phyloP scores from a whole-genome alignment of 2,329 filamentous ascomycete genomes.

The Sarocladium brachiariae region DNA sequence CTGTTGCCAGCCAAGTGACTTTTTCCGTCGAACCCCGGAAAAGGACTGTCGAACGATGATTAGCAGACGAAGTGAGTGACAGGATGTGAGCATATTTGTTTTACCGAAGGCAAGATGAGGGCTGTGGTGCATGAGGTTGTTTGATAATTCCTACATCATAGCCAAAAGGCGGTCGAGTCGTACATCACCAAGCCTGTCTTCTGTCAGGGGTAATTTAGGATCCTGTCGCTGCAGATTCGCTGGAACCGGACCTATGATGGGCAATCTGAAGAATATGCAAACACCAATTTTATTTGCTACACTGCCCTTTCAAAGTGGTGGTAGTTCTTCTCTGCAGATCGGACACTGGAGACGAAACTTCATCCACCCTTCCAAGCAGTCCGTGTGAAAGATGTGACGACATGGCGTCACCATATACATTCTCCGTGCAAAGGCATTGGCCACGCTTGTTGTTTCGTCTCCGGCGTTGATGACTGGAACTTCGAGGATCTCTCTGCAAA shows the following conservation, averaged over 20 bases:
- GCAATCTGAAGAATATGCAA: too few relatives aligned
- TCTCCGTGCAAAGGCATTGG: conserved; percentile 69
- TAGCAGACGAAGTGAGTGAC: neutral
- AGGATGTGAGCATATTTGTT: too few relatives aligned
- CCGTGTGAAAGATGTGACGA: conserved; percentile 88
- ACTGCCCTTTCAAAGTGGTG: conserved; percentile 11
- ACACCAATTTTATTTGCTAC: too few relatives aligned
- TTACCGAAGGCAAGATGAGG: too few relatives aligned
- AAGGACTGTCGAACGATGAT: neutral
- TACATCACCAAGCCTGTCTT: too few relatives aligned
- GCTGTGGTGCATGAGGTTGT: too few relatives aligned
- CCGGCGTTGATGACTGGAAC: conserved; percentile 69
- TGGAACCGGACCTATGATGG: too few relatives aligned
- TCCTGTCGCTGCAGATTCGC: too few relatives aligned
- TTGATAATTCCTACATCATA: too few relatives aligned
- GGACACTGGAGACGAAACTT: conserved; percentile 87
- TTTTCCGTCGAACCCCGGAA: conserved; percentile 4
- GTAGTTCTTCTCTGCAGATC: conserved; percentile 58
- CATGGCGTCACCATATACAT: conserved; percentile 98
- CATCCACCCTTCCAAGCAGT: conserved; percentile 95
- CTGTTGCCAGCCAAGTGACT: conserved; percentile 8
- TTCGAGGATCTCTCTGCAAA: conserved; percentile 87
- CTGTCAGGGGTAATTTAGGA: too few relatives aligned
- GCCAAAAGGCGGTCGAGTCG: too few relatives aligned
- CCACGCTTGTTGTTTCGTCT: conserved; percentile 47